Conservation (phyloP, 139 green algal genomes). For the Monoraphidium neglectum region DNA sequence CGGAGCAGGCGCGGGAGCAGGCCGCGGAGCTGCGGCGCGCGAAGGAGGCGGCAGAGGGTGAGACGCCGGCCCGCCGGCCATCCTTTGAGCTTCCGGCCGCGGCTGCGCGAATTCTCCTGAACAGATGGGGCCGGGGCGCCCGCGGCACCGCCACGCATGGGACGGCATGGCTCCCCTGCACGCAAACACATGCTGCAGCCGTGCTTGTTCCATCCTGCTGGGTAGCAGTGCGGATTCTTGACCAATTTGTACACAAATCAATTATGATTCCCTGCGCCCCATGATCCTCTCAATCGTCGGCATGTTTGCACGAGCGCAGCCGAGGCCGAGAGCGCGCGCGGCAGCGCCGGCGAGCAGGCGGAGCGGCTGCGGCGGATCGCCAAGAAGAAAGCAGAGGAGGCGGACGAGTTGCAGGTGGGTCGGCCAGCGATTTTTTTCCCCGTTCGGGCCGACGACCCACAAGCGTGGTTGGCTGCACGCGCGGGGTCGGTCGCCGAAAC, state of each 20-base stretch:
- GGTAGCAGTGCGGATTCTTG: not conserved
- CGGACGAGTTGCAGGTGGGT: conserved; percentile 21
- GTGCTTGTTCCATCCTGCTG: not conserved
- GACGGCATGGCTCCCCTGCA: not conserved
- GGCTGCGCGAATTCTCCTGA: too few relatives aligned
- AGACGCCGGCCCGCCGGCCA: too few relatives aligned
- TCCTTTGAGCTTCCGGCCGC: too few relatives aligned
- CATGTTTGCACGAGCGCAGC: not conserved
- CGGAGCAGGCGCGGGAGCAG: too few relatives aligned
- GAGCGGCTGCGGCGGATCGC: conserved; percentile 15
- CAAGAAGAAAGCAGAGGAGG: conserved; percentile 24
- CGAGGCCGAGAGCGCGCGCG: not conserved
- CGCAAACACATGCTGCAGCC: not conserved
- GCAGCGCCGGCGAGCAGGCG: conserved; percentile 4
- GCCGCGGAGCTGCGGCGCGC: too few relatives aligned
- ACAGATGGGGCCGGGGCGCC: too few relatives aligned
- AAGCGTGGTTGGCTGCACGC: not conserved
- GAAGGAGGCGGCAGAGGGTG: too few relatives aligned
- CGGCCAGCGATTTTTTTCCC: not conserved
- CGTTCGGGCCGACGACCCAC: not conserved
- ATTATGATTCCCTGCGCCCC: not conserved
- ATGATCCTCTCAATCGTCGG: not conserved
- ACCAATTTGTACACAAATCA: not conserved
- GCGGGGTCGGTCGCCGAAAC: not conserved
- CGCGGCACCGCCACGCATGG: too few relatives aligned